Conservation (phyloP, 2,329 filamentous ascomycete species). For the Colletotrichum ledebouriae region DNA sequence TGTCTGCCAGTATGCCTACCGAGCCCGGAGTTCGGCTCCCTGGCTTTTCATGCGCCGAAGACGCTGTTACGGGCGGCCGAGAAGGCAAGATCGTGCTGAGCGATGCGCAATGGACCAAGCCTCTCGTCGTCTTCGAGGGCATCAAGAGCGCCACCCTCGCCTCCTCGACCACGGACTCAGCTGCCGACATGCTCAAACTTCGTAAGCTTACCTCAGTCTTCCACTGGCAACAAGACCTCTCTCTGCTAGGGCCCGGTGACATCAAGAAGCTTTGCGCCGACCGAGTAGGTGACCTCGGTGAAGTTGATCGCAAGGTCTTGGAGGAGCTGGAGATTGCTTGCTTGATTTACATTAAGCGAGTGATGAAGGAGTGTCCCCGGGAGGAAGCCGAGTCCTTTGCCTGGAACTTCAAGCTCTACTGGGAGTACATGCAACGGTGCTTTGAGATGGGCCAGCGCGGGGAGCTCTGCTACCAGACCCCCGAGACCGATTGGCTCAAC, state of each 20-base stretch:
- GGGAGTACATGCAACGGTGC: not conserved
- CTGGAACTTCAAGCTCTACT: constrained; percentile 14
- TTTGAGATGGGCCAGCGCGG: constrained; percentile 2
- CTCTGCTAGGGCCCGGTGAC: not conserved
- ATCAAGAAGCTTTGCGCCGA: not conserved
- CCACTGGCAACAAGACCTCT: not conserved
- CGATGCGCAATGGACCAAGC: not conserved
- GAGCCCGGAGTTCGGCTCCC: not conserved
- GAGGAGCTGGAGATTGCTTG: not conserved
- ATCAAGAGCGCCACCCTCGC: not conserved
- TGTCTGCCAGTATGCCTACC: not conserved
- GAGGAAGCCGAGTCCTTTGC: not conserved
- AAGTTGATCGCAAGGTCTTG: not conserved
- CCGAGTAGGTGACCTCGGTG: not conserved
- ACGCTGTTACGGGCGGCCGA: too few species aligned
- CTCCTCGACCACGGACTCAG: not conserved
- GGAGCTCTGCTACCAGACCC: constrained; percentile 3
- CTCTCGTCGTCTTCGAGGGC: constrained; percentile 6
- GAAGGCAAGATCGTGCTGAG: not conserved
- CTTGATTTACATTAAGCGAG: not conserved
- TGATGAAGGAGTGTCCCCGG: not conserved
- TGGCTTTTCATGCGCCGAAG: not conserved
- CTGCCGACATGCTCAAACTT: constrained; percentile 1
- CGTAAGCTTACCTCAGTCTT: not conserved
- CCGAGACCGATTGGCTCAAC: not conserved